Conservation (phyloP, 2,329 filamentous ascomycete genomes). For the Alternaria longipes region DNA sequence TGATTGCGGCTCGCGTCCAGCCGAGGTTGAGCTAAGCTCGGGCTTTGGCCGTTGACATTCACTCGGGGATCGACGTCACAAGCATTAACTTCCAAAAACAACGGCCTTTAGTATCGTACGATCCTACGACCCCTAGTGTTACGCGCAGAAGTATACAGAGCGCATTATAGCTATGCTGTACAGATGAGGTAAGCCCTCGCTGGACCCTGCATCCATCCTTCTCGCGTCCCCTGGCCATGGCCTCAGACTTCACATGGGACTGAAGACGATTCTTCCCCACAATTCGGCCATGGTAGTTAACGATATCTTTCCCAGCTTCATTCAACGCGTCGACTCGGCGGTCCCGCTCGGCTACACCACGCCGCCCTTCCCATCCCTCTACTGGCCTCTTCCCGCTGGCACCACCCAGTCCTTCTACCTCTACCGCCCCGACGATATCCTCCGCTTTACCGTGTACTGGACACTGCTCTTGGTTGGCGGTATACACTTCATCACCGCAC, state of each 20-base stretch:
- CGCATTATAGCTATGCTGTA: slow-evolving; percentile 30
- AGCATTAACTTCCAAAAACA: slow-evolving; percentile 10
- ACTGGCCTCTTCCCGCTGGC: slow-evolving; percentile 71
- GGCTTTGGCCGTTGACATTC: slow-evolving; percentile 27
- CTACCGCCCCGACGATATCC: slow-evolving; percentile 79
- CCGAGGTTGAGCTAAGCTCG: slow-evolving; percentile 41
- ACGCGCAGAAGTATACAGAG: not conserved
- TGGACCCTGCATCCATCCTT: not conserved
- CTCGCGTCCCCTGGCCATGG: not conserved
- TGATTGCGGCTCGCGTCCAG: slow-evolving; percentile 28
- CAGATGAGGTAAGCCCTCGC: slow-evolving; percentile 41
- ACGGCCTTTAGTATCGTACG: not conserved
- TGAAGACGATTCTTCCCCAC: not conserved
- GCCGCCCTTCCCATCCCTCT: slow-evolving; percentile 82
- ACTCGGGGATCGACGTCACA: slow-evolving; percentile 25
- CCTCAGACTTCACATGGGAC: not conserved
- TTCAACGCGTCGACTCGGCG: slow-evolving; percentile 57
- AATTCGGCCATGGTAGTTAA: slow-evolving; percentile 1
- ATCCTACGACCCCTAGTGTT: not conserved
- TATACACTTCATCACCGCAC: slow-evolving; percentile 76
- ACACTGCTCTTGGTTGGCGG: slow-evolving; percentile 80
- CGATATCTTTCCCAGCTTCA: slow-evolving; percentile 48
- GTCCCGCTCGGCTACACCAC: slow-evolving; percentile 69
- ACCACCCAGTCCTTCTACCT: slow-evolving; percentile 70
- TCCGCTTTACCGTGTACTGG: slow-evolving; percentile 89